Evolutionary conservation across 805 yeast species (phyloP).

Genomic region (Yarrowia alimentaria): DNA sequence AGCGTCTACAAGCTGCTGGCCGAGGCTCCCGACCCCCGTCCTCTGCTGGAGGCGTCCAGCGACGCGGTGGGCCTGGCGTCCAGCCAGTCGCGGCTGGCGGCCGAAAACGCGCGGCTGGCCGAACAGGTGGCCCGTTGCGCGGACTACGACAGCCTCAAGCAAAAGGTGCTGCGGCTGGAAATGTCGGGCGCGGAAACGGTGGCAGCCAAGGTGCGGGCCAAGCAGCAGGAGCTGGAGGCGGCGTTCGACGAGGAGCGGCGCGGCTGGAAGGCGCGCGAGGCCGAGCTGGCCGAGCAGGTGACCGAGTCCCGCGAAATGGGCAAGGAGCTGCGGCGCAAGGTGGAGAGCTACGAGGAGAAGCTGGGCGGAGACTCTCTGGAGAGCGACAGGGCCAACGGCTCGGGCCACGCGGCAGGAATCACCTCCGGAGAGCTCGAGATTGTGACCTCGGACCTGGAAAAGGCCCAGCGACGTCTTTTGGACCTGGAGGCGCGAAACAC

Average conservation of each 20-base stretch:
- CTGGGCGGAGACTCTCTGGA: constrained; percentile 31
- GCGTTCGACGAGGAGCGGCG: constrained; percentile 69
- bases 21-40: constrained; percentile 92
- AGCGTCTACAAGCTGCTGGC: constrained; percentile 71
- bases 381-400: neutral
- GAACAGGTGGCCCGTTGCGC: constrained; percentile 63
- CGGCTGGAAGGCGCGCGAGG: constrained; percentile 63
- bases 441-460: constrained; percentile 71
- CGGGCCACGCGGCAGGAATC: neutral
- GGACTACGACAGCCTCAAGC: constrained; percentile 75
- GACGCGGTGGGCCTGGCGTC: constrained; percentile 58
- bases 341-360: constrained; percentile 64
- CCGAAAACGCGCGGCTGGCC: constrained; percentile 47
- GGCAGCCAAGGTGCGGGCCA: constrained; percentile 57
- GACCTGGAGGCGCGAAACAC: constrained; percentile 79
- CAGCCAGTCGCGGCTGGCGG: constrained; percentile 52
- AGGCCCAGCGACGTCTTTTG: constrained; percentile 61
- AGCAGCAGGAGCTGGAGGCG: constrained; percentile 70
- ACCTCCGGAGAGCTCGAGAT: constrained; percentile 52
- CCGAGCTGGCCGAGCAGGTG: constrained; percentile 51
- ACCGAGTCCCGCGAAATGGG: constrained; percentile 54
- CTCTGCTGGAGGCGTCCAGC: constrained; percentile 67
- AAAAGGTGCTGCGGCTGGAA: constrained; percentile 59
- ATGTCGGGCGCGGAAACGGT: constrained; percentile 57
- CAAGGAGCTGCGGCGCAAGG: constrained; percentile 61